Percentiles rank a stretch among this genome's conserved stretches.
Conservation (phyloP, 2,329 filamentous ascomycete genomes). For the Fusarium pseudocircinatum region DNA sequence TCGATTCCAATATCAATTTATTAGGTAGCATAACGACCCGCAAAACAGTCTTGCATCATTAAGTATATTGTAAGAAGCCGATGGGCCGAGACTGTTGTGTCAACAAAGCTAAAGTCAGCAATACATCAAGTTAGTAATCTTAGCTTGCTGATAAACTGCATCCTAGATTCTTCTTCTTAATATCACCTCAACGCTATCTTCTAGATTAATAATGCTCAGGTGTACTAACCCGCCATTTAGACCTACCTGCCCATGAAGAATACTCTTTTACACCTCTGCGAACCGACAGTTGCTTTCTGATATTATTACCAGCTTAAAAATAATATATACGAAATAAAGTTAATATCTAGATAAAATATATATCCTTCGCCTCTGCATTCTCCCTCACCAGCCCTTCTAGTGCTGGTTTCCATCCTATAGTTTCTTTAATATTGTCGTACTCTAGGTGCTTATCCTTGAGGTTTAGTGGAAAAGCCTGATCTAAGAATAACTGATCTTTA, state of each 20-base stretch:
- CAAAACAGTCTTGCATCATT: too few relatives aligned
- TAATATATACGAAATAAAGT: too few relatives aligned
- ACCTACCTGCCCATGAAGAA: too few relatives aligned
- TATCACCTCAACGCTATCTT: background rate
- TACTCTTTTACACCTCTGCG: too few relatives aligned
- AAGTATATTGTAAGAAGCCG: too few relatives aligned
- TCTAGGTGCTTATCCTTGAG: fast-evolving
- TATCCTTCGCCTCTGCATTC: background rate
- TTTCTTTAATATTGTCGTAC: fast-evolving
- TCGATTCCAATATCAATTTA: too few relatives aligned
- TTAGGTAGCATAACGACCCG: too few relatives aligned
- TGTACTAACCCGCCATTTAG: too few relatives aligned
- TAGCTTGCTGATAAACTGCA: background rate
- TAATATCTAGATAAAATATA: too few relatives aligned
- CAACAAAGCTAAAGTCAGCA: background rate
- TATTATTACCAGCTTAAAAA: too few relatives aligned
- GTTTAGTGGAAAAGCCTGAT: fast-evolving
- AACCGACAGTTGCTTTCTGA: too few relatives aligned
- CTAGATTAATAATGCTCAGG: background rate
- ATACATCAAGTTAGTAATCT: background rate
- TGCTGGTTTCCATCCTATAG: fast-evolving
- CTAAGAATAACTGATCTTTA: fast-evolving
- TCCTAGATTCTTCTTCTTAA: fast-evolving
- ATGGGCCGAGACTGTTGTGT: background rate
- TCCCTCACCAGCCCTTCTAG: fast-evolving